These are phyloP conservation scores for Paramyrothecium sp. DNA, from an alignment of 2,329 filamentous ascomycete species.

Conservation along the genomic window DNA sequence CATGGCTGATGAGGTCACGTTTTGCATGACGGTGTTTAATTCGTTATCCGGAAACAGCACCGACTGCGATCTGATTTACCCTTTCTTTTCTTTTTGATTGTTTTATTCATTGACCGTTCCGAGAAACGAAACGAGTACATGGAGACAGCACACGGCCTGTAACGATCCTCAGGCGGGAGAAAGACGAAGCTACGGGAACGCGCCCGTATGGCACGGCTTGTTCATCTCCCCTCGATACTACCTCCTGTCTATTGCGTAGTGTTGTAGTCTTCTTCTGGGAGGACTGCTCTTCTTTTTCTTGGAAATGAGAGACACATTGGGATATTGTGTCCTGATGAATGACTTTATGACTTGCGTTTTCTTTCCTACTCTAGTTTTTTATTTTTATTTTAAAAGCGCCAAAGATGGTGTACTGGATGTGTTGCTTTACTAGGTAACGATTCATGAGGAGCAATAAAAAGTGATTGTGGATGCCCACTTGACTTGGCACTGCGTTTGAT, in stretches of 20 bases:
- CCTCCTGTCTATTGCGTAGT: neutral
- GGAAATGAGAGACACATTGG: slow-evolving; percentile 20
- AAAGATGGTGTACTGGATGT: slow-evolving; percentile 31
- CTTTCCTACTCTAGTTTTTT: slow-evolving; percentile 18
- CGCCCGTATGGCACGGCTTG: slow-evolving; percentile 1
- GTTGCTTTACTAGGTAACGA: slow-evolving; percentile 37
- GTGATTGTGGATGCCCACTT: slow-evolving; percentile 18
- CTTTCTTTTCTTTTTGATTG: neutral
- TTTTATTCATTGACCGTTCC: slow-evolving; percentile 15
- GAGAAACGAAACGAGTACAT: slow-evolving; percentile 27
- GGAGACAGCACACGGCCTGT: slow-evolving; percentile 33
- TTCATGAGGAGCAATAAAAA: slow-evolving; percentile 41
- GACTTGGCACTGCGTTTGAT: neutral
- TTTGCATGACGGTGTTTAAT: slow-evolving; percentile 39
- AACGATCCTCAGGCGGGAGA: slow-evolving; percentile 34
- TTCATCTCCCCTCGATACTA: neutral
- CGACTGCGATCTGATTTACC: slow-evolving; percentile 8
- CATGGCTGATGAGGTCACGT: slow-evolving; percentile 45
- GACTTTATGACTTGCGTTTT: slow-evolving; percentile 31
- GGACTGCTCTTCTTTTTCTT: slow-evolving; percentile 12
- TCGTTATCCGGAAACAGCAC: slow-evolving; percentile 7
- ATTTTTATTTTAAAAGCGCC: slow-evolving; percentile 21
- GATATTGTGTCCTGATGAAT: slow-evolving; percentile 29
- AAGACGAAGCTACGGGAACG: slow-evolving; percentile 24
- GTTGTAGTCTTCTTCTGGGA: neutral